Evolutionary conservation across 1,284 basidiomycete genomes (phyloP).

Genomic region (Cystobasidium sp.): DNA sequence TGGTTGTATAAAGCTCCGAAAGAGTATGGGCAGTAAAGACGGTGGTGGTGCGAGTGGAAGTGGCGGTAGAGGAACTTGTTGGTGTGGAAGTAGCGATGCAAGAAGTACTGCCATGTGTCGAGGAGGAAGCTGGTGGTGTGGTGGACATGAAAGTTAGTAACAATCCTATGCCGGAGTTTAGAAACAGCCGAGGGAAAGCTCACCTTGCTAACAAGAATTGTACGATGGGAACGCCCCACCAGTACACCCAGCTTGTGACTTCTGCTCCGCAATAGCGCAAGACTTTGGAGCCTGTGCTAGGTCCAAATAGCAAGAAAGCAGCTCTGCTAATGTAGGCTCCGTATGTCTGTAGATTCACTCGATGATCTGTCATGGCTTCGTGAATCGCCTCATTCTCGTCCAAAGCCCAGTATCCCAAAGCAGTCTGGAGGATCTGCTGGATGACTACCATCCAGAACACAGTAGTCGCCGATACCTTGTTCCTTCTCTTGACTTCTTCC

Average conservation of each 20-base stretch:
- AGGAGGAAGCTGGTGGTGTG: conserved; percentile 62
- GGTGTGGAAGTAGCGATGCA: conserved; percentile 88
- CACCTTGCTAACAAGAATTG: conserved; percentile 85
- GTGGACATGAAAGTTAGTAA: background rate
- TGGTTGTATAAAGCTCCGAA: conserved; percentile 98
- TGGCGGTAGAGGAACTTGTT: conserved; percentile 90
- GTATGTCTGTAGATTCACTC: conserved; percentile 60
- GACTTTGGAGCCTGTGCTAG: conserved; percentile 56
- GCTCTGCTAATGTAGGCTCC: conserved; percentile 60
- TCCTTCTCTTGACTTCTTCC: conserved; percentile 74
- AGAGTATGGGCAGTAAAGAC: conserved; percentile 95
- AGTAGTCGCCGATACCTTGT: conserved; percentile 71
- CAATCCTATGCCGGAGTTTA: background rate
- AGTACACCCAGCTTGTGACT: conserved; percentile 76
- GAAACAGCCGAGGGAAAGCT: conserved; percentile 58
- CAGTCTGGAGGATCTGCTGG: conserved; percentile 84
- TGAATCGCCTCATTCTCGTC: conserved; percentile 61
- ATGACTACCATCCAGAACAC: conserved; percentile 80
- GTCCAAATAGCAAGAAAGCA: conserved; percentile 61
- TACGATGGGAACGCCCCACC: conserved; percentile 84
- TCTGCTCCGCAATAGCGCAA: conserved; percentile 62
- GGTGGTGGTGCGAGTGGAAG: conserved; percentile 93
- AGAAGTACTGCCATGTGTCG: conserved; percentile 98
- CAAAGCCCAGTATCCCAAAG: conserved; percentile 73
- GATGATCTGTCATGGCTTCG: conserved; percentile 63